A percentile compares a stretch with the other conserved stretches of the same genome.
Evolutionary conservation across 768 basidiomycete species (phyloP).

Genomic region (Termitomyces titanicus): DNA sequence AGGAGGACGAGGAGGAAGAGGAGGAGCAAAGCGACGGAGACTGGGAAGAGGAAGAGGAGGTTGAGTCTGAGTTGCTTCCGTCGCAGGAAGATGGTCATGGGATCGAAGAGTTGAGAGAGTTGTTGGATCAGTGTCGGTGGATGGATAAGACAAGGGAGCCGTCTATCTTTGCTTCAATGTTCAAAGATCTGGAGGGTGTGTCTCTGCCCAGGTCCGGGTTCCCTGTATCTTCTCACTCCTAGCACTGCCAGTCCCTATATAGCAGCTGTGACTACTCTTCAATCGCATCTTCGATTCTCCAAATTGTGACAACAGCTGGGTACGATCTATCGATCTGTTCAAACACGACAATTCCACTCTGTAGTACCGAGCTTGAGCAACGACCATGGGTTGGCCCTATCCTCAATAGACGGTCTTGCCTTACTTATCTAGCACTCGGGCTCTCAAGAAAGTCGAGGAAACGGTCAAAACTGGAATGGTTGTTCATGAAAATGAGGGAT

Average conservation of each 20-base stretch:
- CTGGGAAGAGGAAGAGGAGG: conserved; percentile 21
- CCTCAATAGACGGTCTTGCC: too few species aligned
- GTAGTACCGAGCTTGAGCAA: too few species aligned
- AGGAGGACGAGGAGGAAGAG: conserved; percentile 26
- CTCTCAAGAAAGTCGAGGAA: too few species aligned
- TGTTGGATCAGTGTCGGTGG: conserved; percentile 54
- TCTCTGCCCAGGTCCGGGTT: not conserved
- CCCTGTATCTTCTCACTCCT: not conserved
- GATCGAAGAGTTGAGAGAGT: conserved; percentile 45
- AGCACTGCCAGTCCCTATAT: not conserved
- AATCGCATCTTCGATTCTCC: too few species aligned
- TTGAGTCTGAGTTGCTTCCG: conserved; percentile 20
- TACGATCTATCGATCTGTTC: too few species aligned
- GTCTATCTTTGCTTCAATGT: conserved; percentile 25
- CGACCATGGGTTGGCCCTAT: too few species aligned
- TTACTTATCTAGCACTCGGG: too few species aligned
- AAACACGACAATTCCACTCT: too few species aligned
- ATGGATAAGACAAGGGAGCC: conserved; percentile 45
- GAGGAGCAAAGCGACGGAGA: conserved; percentile 29
- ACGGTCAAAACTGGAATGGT: too few species aligned
- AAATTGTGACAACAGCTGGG: too few species aligned
- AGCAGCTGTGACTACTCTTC: too few species aligned
- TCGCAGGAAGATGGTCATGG: conserved; percentile 22
- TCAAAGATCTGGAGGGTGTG: conserved; percentile 7
- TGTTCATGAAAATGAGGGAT: too few species aligned